Percentiles rank a stretch among this genome's conserved stretches.
phyloP scores from a whole-genome alignment of 768 basidiomycete genomes.

The Mycena belliarum region DNA sequence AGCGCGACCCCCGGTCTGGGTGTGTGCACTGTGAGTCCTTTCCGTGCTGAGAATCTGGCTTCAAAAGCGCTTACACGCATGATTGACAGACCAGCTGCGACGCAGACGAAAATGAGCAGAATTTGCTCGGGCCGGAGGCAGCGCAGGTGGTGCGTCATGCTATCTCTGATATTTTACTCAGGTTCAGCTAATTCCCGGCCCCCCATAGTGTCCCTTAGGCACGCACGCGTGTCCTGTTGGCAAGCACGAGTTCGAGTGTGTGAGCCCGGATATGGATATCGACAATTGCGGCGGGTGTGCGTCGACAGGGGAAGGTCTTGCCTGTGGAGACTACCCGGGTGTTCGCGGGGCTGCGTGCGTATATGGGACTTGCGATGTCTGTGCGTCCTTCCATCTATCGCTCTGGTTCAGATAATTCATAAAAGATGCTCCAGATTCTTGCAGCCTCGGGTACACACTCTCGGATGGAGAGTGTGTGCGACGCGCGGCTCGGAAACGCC shows the following conservation, averaged over 20 bases:
- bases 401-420: neutral
- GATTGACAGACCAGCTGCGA: neutral
- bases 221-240: slow-evolving; percentile 20
- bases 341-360: slow-evolving; percentile 20
- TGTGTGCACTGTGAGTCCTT: neutral
- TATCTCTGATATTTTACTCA: neutral
- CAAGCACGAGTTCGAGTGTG: slow-evolving; percentile 18
- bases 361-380: slow-evolving; percentile 19
- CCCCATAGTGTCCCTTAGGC: slow-evolving; percentile 7
- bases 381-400: slow-evolving; percentile 4
- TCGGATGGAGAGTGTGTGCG: neutral
- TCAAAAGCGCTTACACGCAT: neutral
- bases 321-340: slow-evolving; percentile 20
- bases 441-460: slow-evolving; percentile 7
- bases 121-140: neutral
- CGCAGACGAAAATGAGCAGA: neutral
- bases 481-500: neutral
- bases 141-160: neutral
- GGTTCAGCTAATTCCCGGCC: neutral
- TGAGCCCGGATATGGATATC: slow-evolving; percentile 16
- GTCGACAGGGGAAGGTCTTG: slow-evolving; percentile 17
- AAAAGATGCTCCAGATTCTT: slow-evolving; percentile 2
- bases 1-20: slow-evolving; percentile 2
- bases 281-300: slow-evolving; percentile 26
- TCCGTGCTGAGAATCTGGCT: neutral